Evolutionary conservation across 495 filamentous ascomycete species (phyloP).

Genomic region (Neurospora hispaniola): DNA sequence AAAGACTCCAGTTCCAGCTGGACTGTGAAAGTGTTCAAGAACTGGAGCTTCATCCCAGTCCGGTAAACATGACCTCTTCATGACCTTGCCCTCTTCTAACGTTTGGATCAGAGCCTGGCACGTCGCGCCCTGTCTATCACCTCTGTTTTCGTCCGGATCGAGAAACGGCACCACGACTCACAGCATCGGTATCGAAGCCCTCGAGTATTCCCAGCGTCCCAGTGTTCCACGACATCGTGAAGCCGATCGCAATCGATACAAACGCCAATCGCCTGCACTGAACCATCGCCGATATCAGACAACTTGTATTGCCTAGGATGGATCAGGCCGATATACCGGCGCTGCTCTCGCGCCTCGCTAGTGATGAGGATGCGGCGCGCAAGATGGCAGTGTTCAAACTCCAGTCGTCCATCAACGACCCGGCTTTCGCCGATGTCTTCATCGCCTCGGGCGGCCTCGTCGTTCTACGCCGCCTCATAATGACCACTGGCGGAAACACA

Average conservation of each 20-base stretch:
- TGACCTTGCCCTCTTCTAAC: neutral
- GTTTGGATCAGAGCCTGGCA: neutral
- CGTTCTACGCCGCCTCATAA: conserved; percentile 68
- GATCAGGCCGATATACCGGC: conserved; percentile 46
- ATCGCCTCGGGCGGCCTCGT: conserved; percentile 77
- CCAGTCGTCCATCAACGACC: conserved; percentile 86
- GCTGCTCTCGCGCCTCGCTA: conserved; percentile 43
- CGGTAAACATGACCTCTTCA: neutral
- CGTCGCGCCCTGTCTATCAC: neutral
- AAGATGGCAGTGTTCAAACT: conserved; percentile 99
- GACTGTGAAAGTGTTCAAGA: neutral
- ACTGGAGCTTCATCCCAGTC: neutral
- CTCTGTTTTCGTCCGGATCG: neutral
- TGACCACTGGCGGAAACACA: conserved; percentile 83
- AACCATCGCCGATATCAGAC: neutral
- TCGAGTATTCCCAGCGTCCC: neutral
- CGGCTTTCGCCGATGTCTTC: conserved; percentile 93
- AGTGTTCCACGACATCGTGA: neutral
- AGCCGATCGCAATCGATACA: neutral
- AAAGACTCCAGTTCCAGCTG: neutral
- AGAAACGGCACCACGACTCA: neutral
- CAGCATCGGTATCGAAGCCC: neutral
- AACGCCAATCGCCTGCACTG: neutral
- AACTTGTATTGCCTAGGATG: conserved; percentile 18
- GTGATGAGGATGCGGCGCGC: conserved; percentile 72